phyloP scores from a whole-genome alignment of 257 asterid species.

The Solanum infundibuliforme region DNA sequence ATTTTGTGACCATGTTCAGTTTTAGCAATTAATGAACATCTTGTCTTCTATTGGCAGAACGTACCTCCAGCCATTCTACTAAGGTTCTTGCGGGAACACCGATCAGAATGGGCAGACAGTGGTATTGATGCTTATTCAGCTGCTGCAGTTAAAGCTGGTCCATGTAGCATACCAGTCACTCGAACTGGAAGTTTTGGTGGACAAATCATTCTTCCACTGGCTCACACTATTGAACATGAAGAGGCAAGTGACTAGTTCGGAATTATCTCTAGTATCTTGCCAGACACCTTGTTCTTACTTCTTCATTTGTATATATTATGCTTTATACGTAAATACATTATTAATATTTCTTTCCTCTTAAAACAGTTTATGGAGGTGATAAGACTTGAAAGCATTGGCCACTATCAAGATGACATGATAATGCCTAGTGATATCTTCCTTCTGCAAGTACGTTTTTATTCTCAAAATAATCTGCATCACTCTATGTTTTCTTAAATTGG shows the following conservation, averaged over 20 bases:
- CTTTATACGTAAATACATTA: not conserved
- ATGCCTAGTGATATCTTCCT: slow-evolving; percentile 86
- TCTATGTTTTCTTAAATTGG: not conserved
- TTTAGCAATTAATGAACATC: no score
- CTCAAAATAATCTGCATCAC: not conserved
- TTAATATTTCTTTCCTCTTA: not conserved
- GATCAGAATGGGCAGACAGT: slow-evolving; percentile 98
- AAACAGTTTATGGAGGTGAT: slow-evolving; percentile 95
- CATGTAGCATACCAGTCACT: slow-evolving; percentile 59
- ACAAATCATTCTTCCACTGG: slow-evolving; percentile 90
- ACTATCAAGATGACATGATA: slow-evolving; percentile 58
- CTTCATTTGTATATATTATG: not conserved
- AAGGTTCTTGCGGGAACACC: slow-evolving; percentile 85
- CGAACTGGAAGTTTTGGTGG: slow-evolving; percentile 82
- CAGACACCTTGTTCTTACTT: not conserved
- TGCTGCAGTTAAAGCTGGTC: slow-evolving; percentile 77
- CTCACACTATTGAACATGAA: slow-evolving; percentile 93
- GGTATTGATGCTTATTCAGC: slow-evolving; percentile 87
- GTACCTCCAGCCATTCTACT: slow-evolving; percentile 89
- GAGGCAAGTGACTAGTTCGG: slow-evolving; percentile 41
- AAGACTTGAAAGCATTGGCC: slow-evolving; percentile 77
- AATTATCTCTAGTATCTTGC: not conserved
- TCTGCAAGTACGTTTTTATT: slow-evolving; percentile 55
- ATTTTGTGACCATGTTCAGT: no score
- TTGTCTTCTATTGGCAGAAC: slow-evolving; percentile 28